Conservation (phyloP, 75 land plant species). For the Pinus taeda region DNA sequence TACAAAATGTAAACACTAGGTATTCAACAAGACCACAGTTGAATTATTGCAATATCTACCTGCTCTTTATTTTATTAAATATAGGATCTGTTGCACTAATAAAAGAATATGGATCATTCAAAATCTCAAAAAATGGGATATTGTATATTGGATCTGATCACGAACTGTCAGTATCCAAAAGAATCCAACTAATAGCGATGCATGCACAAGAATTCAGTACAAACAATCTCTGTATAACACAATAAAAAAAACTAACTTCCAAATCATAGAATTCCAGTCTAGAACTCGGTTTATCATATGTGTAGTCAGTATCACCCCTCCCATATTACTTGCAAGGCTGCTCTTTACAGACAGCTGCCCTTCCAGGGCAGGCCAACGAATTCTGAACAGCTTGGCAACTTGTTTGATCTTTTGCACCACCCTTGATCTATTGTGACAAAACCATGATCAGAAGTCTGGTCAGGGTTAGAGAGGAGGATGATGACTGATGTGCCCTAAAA, state of each 20-base stretch:
- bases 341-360: no score
- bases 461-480: no score
- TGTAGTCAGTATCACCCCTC: no score
- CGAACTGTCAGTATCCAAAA: neutral
- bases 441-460: no score
- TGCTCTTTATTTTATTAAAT: constrained; percentile 2
- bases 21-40: neutral
- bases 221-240: neutral
- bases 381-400: no score
- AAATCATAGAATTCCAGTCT: neutral
- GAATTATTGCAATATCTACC: neutral
- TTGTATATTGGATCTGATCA: neutral
- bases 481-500: no score
- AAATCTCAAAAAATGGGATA: neutral
- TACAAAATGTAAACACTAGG: neutral
- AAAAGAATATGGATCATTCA: neutral
- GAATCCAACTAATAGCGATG: neutral
- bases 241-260: neutral
- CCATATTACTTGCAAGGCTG: no score
- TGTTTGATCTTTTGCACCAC: no score
- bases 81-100: neutral
- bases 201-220: neutral
- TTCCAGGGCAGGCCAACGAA: no score
- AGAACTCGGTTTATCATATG: no score
- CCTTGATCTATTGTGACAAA: no score